Evolutionary conservation across 352 stramenopile genomes (phyloP).

Genomic region (Globisporangium cystogenes): DNA sequence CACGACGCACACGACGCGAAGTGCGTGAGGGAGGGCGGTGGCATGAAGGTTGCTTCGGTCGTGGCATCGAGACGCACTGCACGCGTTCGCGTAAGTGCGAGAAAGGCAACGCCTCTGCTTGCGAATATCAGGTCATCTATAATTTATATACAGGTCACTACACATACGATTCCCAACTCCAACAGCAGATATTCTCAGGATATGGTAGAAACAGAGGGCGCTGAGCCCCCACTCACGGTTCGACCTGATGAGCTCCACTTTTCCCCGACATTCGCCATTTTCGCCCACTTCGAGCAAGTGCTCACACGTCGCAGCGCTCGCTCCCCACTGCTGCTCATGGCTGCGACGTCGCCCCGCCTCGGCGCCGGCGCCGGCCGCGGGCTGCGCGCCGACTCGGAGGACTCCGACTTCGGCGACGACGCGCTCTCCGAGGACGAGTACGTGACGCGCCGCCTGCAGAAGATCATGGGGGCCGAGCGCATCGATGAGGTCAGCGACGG

Average conservation of each 20-base stretch:
- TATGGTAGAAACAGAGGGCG: neutral
- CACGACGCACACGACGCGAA: neutral
- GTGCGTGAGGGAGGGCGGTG: neutral
- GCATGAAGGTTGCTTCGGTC: neutral
- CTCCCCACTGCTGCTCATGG: neutral
- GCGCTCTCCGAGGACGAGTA: constrained; percentile 42
- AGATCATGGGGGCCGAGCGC: constrained; percentile 34
- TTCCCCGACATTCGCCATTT: neutral
- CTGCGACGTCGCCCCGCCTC: neutral
- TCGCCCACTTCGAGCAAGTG: neutral
- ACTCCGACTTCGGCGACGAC: constrained; percentile 47
- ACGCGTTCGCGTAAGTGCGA: neutral
- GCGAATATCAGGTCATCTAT: neutral
- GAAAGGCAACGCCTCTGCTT: neutral
- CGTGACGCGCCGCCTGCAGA: constrained; percentile 38
- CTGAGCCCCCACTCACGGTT: neutral
- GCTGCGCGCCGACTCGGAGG: constrained; percentile 21
- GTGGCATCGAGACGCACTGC: neutral
- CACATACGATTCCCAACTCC: no score
- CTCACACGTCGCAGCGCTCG: no score
- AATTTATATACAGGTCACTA: neutral
- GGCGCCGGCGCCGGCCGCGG: constrained; percentile 1
- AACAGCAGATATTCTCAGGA: no score
- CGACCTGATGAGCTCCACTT: neutral
- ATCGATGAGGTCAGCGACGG: constrained; percentile 11